These are phyloP conservation scores for Singerocomus inundabilis DNA, from an alignment of 1,284 basidiomycete genomes.

Conservation along the genomic window DNA sequence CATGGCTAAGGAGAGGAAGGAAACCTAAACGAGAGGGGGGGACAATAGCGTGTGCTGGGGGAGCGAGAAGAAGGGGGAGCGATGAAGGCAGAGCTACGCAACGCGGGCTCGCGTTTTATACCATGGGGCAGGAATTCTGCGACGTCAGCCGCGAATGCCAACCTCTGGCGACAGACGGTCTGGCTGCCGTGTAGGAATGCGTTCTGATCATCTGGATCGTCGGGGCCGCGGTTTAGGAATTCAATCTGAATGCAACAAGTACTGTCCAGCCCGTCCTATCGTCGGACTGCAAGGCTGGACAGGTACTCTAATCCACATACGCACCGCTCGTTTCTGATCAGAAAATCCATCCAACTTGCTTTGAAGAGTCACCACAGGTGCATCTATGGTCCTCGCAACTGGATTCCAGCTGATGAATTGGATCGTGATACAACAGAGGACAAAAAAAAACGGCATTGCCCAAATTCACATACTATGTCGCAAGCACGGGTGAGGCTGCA, in stretches of 20 bases:
- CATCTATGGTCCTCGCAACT: constrained; percentile 4
- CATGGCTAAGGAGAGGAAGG: constrained; percentile 24
- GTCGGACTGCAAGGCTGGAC: too few relatives aligned
- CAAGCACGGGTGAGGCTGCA: constrained; percentile 23
- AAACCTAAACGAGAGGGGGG: constrained; percentile 24
- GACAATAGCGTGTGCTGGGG: constrained; percentile 22
- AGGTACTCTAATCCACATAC: constrained; percentile 17
- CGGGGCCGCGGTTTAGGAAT: too few relatives aligned
- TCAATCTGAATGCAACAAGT: too few relatives aligned
- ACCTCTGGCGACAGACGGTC: constrained; percentile 20
- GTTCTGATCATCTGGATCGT: constrained; percentile 3
- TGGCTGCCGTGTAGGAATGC: constrained; percentile 6
- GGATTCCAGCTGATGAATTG: constrained; percentile 18
- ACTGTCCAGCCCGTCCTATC: too few relatives aligned
- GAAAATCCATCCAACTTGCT: background rate
- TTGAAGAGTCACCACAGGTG: background rate
- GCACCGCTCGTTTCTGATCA: constrained; percentile 6
- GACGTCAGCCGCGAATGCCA: constrained; percentile 24
- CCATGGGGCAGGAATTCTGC: constrained; percentile 17
- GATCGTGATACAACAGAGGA: constrained; percentile 20
- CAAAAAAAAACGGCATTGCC: constrained; percentile 16
- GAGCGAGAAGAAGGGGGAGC: constrained; percentile 5
- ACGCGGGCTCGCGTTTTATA: constrained; percentile 29
- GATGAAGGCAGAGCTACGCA: constrained; percentile 3
- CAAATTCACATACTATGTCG: constrained; percentile 27